Evolutionary conservation across 495 filamentous ascomycete species (phyloP).

Genomic region (Penicillium pulvis): DNA sequence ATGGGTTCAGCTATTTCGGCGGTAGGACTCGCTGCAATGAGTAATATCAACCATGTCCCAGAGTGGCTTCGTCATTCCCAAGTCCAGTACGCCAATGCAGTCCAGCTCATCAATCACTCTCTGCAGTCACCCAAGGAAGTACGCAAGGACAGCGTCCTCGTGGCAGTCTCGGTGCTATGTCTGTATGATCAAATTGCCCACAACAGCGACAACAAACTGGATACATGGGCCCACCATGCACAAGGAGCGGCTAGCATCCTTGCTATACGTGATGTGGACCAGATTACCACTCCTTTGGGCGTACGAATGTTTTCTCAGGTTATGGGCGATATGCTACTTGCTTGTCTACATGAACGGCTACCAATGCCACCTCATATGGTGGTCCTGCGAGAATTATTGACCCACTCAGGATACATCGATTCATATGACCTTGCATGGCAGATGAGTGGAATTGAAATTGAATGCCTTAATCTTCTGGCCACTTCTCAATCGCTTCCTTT

Average conservation of each 20-base stretch:
- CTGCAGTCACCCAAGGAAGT: not conserved
- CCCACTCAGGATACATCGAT: not conserved
- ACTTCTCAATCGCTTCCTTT: not conserved
- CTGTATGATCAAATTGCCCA: not conserved
- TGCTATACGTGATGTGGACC: not conserved
- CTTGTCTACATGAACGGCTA: not conserved
- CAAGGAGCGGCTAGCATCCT: not conserved
- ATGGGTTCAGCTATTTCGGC: not conserved
- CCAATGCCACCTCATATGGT: not conserved
- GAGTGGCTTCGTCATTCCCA: not conserved
- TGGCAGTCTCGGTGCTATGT: not conserved
- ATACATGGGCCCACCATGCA: not conserved
- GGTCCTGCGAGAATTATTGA: not conserved
- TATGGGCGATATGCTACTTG: not conserved
- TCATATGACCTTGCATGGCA: not conserved
- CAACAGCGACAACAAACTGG: not conserved
- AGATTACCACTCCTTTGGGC: not conserved
- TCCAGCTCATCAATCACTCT: not conserved
- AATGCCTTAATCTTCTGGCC: not conserved
- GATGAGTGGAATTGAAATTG: not conserved
- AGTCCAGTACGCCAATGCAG: not conserved
- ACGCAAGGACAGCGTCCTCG: not conserved
- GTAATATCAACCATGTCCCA: not conserved
- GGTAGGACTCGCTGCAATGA: not conserved
- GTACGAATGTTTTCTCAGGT: not conserved